phyloP scores from a whole-genome alignment of 495 filamentous ascomycete species.

The Penicillium taxi region DNA sequence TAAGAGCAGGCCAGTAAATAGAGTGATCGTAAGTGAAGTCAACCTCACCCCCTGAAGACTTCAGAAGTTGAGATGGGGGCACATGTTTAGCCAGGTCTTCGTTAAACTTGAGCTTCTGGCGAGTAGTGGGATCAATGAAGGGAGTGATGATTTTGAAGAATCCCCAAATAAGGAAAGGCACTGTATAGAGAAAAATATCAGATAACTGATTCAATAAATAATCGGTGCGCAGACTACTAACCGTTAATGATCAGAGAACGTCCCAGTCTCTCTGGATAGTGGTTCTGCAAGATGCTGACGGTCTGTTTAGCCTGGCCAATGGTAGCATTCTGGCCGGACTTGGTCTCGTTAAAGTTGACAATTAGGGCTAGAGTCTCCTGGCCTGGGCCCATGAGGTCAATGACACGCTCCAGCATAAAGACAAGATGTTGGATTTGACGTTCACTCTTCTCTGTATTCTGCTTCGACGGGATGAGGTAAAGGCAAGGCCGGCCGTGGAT shows the following conservation, averaged over 20 bases:
- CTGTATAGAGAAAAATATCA: slow-evolving; percentile 29
- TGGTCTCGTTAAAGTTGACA: slow-evolving; percentile 79
- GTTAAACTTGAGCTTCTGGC: slow-evolving; percentile 91
- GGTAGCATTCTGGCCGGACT: slow-evolving; percentile 66
- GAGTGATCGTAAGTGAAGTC: slow-evolving; percentile 84
- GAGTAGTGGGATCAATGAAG: slow-evolving; percentile 89
- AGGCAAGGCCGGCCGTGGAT: slow-evolving; percentile 74
- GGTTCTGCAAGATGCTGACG: slow-evolving; percentile 80
- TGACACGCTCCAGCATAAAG: slow-evolving; percentile 84
- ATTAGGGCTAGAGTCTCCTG: slow-evolving; percentile 80
- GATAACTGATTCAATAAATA: neutral
- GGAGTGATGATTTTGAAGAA: slow-evolving; percentile 95
- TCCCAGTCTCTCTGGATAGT: slow-evolving; percentile 92
- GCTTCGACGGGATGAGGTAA: slow-evolving; percentile 77
- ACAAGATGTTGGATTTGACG: slow-evolving; percentile 90
- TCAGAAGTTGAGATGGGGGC: slow-evolving; percentile 69
- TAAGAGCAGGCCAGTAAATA: slow-evolving; percentile 81
- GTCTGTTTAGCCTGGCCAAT: slow-evolving; percentile 70
- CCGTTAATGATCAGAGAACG: slow-evolving; percentile 79
- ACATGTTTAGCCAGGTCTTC: slow-evolving; percentile 73
- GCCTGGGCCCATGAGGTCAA: slow-evolving; percentile 78
- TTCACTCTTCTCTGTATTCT: slow-evolving; percentile 86
- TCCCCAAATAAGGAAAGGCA: slow-evolving; percentile 77
- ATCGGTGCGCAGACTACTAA: slow-evolving; percentile 36
- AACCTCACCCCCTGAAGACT: slow-evolving; percentile 44